phyloP scores from a whole-genome alignment of 768 basidiomycete genomes.

The Dacryopinax primogenitus region DNA sequence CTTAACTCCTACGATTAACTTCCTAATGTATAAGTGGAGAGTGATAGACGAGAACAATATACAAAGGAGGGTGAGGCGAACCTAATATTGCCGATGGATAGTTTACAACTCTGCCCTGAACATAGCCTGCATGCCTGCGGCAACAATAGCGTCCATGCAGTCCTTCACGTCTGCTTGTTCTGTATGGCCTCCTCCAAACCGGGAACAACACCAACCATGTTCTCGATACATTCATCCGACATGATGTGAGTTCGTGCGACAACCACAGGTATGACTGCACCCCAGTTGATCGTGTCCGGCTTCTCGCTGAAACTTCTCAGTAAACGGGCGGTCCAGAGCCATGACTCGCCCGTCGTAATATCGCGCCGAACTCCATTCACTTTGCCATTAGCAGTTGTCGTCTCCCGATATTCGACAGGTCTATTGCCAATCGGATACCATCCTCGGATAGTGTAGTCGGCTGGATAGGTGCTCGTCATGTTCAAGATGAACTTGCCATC shows the following conservation, averaged over 20 bases:
- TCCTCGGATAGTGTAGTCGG: background rate
- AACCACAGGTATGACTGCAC: background rate
- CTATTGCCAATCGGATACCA: background rate
- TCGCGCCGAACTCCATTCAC: background rate
- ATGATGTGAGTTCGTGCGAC: background rate
- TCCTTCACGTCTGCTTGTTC: background rate
- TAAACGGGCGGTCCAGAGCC: background rate
- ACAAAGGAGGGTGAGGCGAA: too few species aligned
- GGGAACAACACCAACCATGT: background rate
- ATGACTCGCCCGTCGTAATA: background rate
- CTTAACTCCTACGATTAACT: too few species aligned
- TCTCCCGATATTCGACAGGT: background rate
- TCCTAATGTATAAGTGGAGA: too few species aligned
- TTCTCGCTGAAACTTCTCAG: background rate
- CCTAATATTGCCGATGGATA: too few species aligned
- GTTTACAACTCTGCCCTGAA: too few species aligned
- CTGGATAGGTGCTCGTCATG: slow-evolving; percentile 5
- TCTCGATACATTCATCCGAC: background rate
- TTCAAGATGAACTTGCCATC: background rate
- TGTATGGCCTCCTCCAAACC: background rate
- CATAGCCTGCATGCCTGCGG: too few species aligned
- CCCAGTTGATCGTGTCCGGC: background rate
- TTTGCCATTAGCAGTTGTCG: background rate
- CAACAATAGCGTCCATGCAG: background rate
- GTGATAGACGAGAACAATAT: too few species aligned